Evolutionary conservation across 1,284 basidiomycete species (phyloP), one percentile per base, ranked within the genome.

Genomic region (Polyporus tsugae): DNA sequence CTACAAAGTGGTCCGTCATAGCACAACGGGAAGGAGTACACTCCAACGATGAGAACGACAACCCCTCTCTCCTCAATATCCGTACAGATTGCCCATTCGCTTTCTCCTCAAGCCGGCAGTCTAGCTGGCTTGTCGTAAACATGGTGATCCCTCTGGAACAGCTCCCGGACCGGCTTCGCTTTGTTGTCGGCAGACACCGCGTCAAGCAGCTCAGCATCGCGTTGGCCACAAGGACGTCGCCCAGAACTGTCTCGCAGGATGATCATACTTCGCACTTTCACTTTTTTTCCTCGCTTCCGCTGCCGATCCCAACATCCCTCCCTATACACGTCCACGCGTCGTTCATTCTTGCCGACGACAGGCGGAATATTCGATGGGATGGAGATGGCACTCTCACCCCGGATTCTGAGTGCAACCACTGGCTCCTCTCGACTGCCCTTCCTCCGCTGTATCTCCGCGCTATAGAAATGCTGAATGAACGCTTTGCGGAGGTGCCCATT

Each of bases 371-470:
- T 59, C 78, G 82, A 6, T 73, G 77, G 75, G 79, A 79, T 41
- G 73, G 72, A 5, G 66, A 66, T 38, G 73, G 73, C 38, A 36
- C 60, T 1, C 19, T 64, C 25, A 77, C 74, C 44, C 66, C 70
- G 6, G 83, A 83, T 65, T 78, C 82, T 1, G 58, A 67, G 7
- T 86, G 82, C 70, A 86, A 86, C 65, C 73, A 66, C 15, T 86
- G 83, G 83, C 73, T 86, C 4, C 76, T 86, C 0, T 70, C 76
- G 0, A 65, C 75, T 1, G 62, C 78, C 13, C 67, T 83, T 6
- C 82, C 84, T 4, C 74, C 74, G 0, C 65, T 85, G 0, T 86
- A 84, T 63, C 60, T 80, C 6, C 78, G 70, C 35, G 74, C 83
- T 22, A 70, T 85, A 17, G 80, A 80, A 36, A 62, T 73, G 4